Evolutionary conservation across 2,329 filamentous ascomycete species (phyloP), one percentile per base, ranked within the genome.

Genomic region (Lecanicillium sp.): DNA sequence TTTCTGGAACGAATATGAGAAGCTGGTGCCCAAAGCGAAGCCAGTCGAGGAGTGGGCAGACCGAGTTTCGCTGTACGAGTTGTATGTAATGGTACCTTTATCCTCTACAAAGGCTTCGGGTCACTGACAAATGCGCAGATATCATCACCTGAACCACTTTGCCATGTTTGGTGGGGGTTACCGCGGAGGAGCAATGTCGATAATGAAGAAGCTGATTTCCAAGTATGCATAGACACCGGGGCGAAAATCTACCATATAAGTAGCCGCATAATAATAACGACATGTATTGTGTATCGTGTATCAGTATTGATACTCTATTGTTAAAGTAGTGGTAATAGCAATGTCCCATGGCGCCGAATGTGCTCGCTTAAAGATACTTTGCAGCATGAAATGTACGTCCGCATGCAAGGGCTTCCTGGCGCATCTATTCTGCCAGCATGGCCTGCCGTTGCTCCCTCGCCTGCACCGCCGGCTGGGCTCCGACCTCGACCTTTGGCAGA

Each of bases 81-180:
- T 94, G 74, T 88, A 55, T 67, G 81, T 78, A 6, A n/a, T 33
- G 12, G 9, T 12, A 7, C 13, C 14, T 15, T 13, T 15, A 6
- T 7, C 14, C 14, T 30, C 7, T 8, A 15, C 29, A 15, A 6
- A 5, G 11, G 8, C 6, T 17, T 18, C 20, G 11, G 13, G 33
- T 22, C n/a, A 41, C 49, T 59, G 37, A 54, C 43, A 6, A 36
- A 27, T 6, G 39, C 33, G 39, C 33, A 87, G 82, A 46, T 90
- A 95, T 58, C 90, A 96, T 58, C 84, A 94, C 55, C 63, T 96
- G 17, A 96, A 96, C 47, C 90, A 96, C 50, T 82, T 81, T 65
- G 81, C 84, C 2, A 70, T 95, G 33, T 96, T 95, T 58, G 87
- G 87, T 0, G 82, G 81, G 1, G 74, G 82, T 0, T 96, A 96